phyloP scores from a whole-genome alignment of 1,139 yeast genomes.

The Kodamaea ohmeri region DNA sequence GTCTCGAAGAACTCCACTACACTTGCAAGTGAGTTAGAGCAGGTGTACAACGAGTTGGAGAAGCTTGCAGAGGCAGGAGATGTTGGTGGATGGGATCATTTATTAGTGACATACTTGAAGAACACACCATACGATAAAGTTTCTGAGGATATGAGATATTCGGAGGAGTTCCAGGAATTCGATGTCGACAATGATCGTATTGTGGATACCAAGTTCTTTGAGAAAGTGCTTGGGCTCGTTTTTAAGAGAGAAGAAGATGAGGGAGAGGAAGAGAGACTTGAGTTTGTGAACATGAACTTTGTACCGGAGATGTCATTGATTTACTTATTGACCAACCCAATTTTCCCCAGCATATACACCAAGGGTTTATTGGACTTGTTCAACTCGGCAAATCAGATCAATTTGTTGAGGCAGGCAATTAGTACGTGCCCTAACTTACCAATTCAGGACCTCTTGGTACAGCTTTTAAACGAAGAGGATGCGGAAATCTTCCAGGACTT shows the following conservation, averaged over 20 bases:
- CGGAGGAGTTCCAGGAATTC: slow-evolving; percentile 38
- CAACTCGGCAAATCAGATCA: slow-evolving; percentile 40
- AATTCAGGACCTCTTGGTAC: slow-evolving; percentile 58
- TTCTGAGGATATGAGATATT: slow-evolving; percentile 16
- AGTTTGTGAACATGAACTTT: slow-evolving; percentile 23
- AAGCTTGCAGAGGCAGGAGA: slow-evolving; percentile 19
- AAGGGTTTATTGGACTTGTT: slow-evolving; percentile 54
- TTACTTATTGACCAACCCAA: slow-evolving; percentile 81
- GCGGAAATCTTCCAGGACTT: slow-evolving; percentile 68
- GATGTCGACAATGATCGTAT: slow-evolving; percentile 68
- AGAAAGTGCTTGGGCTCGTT: slow-evolving; percentile 39
- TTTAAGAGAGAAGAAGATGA: slow-evolving; percentile 31
- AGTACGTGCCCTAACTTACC: slow-evolving; percentile 73
- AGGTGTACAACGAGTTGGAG: slow-evolving; percentile 24
- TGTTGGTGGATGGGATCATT: slow-evolving; percentile 30
- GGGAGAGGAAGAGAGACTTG: slow-evolving; percentile 8
- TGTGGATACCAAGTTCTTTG: slow-evolving; percentile 60
- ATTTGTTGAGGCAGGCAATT: slow-evolving; percentile 75
- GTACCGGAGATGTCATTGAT: slow-evolving; percentile 62
- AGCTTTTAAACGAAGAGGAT: slow-evolving; percentile 51
- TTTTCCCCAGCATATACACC: slow-evolving; percentile 65
- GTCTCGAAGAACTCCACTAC: slow-evolving; percentile 21
- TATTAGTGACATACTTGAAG: slow-evolving; percentile 35
- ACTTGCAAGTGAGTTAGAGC: slow-evolving; percentile 22
- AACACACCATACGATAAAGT: slow-evolving; percentile 28